Evolutionary conservation across 1,139 yeast genomes (phyloP), one percentile per base, ranked within the genome.

Genomic region (Magnusiomyces starmeri): DNA sequence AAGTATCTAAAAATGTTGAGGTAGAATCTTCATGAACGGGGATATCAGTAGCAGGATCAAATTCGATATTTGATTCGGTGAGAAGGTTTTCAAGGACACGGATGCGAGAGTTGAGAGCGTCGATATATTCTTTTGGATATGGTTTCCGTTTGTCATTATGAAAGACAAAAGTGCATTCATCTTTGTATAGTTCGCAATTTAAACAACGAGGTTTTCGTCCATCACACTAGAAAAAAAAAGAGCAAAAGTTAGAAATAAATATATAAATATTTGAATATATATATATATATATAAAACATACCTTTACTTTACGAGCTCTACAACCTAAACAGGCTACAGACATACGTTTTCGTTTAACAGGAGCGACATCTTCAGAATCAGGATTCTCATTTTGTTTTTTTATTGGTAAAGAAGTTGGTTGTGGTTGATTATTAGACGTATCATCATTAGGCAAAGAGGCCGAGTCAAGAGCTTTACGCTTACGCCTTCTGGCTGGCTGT

Each of bases 301-400:
- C 50, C 46, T 54, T 54, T 56, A 81, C 78, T 58, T 84, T 68
- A 60, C 85, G 68, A 59, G 77, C 75, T 40, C 85, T 69, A 61
- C 86, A 81, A 1, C 85, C 81, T 46, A 80, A 64, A 62, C 86
- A 81, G 1, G 85, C 85, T 0, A 85, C 79, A 62, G 82, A 71
- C 8, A 84, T 81, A 63, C 75, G 70, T 29, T 54, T 54, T 22
- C 56, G 42, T 35, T 48, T 51, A 3, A 42, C 34, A 2, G 54
- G 56, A 9, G 52, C 49, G 9, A 26, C 39, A 32, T 26, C 40
- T 14, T 32, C 37, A 10, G 12, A 14, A 32, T 32, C n/a, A 14
- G 12, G 12, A 6, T 32, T 18, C n/a, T 32, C n/a, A 14, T 4
- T 14, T 14, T n/a, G n/a, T 32, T 32, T 32, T 4, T 21, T 25